Evolutionary conservation across 305 asterid genomes (phyloP), one percentile per base, ranked within the genome.

Genomic region (Fraxinus latifolia): DNA sequence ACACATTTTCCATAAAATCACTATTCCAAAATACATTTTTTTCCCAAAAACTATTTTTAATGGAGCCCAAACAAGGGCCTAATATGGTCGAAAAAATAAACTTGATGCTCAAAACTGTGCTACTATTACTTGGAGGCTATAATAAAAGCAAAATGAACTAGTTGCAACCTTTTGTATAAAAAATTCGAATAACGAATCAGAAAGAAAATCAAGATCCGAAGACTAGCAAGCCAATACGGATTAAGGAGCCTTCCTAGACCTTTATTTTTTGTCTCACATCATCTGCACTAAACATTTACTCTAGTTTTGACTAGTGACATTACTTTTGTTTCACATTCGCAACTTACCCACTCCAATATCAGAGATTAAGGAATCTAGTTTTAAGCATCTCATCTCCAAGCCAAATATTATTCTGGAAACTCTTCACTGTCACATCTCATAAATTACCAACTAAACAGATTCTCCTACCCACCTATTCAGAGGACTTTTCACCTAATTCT

Each of bases 351-450:
- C 25, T 55, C 67, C 67, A 55, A 55, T 17, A 55, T 5, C 27
- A 17, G 25, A 55, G 25, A 55, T 17, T 55, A 17, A n/a, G 67
- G 25, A 55, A 55, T 55, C 67, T 55, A 55, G 67, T 55, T 17
- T 50, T 55, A 55, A 17, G 23, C 25, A 17, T 55, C 67, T 55
- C 67, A 55, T 55, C 67, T 55, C 67, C 67, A 55, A 17, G 67
- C 67, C 67, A 55, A 50, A 55, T 55, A 55, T 17, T 74, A 12
- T 39, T 50, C 36, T 9, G 60, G 58, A n/a, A 39, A 39, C 17
- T 37, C 78, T 81, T 76, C 55, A 65, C 33, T 81, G 71, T 81
- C 70, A 37, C 19, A 42, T 29, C 53, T 76, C 77, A 42, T 17
- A 65, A 81, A 76, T 68, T 31, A 81, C 33, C 0, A 75, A 58